Base-by-base conservation (phyloP, 2,329 filamentous ascomycete species). In the Penicillium sp. region DNA sequence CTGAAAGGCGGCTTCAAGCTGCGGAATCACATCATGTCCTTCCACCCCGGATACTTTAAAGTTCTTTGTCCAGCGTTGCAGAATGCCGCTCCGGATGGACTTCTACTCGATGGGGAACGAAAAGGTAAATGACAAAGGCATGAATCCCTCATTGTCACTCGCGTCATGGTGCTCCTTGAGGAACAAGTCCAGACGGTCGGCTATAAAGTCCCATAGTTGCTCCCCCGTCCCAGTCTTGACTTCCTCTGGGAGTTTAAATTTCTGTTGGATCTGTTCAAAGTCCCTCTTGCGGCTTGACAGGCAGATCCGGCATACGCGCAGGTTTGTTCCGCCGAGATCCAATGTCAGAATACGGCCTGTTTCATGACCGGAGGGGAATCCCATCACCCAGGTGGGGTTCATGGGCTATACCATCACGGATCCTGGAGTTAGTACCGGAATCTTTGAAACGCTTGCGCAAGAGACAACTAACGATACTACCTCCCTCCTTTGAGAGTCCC, bases 361-460 rank as follows among this genome's bases (percentile, higher is more conserved):
- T 77, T 96, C 92, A 65, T 90, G 77, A 62, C 92, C 91, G 70
- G 87, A 87, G 6, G 92, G 91, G 72, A 88, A 89, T 39, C 83
- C 83, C 85, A 92, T 92, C 62, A 92, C 91, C 92, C 92, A 96
- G 54, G 91, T 93, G 57, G 91, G 87, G 78, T 96, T 95, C 92
- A 96, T 96, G 58, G 92, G 91, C 91, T 96, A 53, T 13, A 23
- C 11, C 4, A 23, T 42, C 39, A 21, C n/a, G 19, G 4, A 23
- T 21, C 5, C 5, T 42, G 35, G 35, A 39, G 35, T 19, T n/a
- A 39, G n/a, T 11, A 39, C 16, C 35, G 35, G 11, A 4, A 13
- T 23, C 19, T 4, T 39, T 35, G 23, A 27, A 19, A 39, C 19
- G 25, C n/a, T n/a, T 42, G 9, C 3, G 10, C 19, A 23, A 19